phyloP scores from a whole-genome alignment of 2,329 filamentous ascomycete species.

The Teratosphaeria pseudoeucalypti region DNA sequence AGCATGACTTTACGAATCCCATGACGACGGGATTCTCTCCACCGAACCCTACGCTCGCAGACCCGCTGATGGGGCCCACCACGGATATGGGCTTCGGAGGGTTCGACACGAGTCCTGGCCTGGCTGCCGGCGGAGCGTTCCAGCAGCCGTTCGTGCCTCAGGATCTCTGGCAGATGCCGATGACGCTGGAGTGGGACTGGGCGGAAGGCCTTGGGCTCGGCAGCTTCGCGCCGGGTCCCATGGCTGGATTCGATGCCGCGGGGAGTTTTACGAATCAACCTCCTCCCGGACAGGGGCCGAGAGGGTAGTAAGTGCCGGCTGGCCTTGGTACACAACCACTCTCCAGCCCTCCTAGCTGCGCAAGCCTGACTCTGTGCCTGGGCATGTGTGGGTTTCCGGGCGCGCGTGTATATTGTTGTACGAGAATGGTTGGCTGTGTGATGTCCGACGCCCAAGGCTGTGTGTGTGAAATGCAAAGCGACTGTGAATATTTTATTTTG shows the following conservation, averaged over 20 bases:
- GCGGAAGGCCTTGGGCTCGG: constrained; percentile 32
- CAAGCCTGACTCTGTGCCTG: no score
- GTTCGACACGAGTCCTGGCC: background rate
- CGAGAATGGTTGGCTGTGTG: background rate
- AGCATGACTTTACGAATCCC: background rate
- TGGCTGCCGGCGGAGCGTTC: constrained; percentile 36
- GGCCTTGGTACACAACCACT: background rate
- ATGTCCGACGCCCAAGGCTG: background rate
- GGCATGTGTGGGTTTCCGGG: no score
- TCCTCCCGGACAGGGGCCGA: background rate
- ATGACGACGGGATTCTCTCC: background rate
- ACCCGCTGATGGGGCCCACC: constrained; percentile 1
- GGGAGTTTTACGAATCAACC: background rate
- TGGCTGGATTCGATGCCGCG: background rate
- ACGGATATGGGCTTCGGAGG: background rate
- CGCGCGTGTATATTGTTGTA: background rate
- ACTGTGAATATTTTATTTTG: background rate
- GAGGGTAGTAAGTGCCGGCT: background rate
- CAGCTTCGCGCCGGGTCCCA: constrained; percentile 20
- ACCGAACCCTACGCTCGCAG: background rate
- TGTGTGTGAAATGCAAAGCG: background rate
- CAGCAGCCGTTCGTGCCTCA: constrained; percentile 84
- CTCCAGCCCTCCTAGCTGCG: background rate
- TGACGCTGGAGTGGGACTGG: constrained; percentile 91
- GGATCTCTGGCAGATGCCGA: constrained; percentile 90